Percentiles rank a stretch among this genome's conserved stretches.
phyloP scores from a whole-genome alignment of 192 early-diverging fungal species.

The Backusella parvicylindrica region DNA sequence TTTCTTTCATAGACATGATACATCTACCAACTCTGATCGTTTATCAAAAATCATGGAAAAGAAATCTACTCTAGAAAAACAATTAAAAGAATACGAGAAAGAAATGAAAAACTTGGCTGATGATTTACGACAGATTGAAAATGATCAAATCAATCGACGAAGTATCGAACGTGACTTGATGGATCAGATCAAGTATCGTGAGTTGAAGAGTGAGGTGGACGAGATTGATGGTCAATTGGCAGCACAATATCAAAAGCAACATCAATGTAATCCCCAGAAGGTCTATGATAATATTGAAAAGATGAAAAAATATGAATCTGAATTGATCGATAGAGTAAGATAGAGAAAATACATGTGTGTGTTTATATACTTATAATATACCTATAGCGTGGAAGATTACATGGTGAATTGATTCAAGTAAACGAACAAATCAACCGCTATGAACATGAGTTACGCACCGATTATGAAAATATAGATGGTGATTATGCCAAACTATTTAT shows the following conservation, averaged over 20 bases:
- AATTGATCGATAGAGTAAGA: background rate
- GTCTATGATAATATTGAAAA: background rate
- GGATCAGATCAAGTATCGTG: conserved; percentile 43
- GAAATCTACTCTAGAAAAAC: background rate
- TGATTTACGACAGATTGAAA: background rate
- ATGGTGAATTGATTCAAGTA: conserved; percentile 82
- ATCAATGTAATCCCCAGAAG: background rate
- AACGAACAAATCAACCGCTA: conserved; percentile 64
- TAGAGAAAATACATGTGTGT: background rate
- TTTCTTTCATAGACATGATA: background rate
- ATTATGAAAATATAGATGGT: conserved; percentile 77
- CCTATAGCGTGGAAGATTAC: conserved; percentile 49
- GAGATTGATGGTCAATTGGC: conserved; percentile 14
- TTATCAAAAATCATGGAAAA: background rate
- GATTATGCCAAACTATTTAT: conserved; percentile 67
- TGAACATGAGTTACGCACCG: conserved; percentile 57
- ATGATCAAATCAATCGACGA: conserved; percentile 25
- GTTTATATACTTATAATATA: too few species aligned
- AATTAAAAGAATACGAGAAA: background rate
- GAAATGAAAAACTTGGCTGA: background rate
- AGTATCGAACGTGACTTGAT: conserved; percentile 40
- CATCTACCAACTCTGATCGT: background rate
- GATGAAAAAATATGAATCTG: background rate
- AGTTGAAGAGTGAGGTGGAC: conserved; percentile 23
- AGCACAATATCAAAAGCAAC: background rate